Evolutionary conservation across 2,329 filamentous ascomycete genomes (phyloP).

Genomic region (Furcasterigmium sp.): DNA sequence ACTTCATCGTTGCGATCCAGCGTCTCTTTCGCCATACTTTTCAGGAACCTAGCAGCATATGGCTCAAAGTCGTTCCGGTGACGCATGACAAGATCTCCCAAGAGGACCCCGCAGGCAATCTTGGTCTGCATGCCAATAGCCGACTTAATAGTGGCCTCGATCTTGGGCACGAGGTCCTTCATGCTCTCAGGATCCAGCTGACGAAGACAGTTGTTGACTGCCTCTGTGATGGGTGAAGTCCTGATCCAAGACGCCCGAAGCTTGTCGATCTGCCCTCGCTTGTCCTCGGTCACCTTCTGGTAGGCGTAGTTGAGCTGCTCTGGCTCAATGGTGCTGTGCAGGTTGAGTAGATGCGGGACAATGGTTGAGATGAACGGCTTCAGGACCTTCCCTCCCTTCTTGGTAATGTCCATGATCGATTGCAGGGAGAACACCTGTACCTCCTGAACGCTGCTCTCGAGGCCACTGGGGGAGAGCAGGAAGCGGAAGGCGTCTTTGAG

Average conservation of each 20-base stretch:
- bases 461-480: constrained; percentile 78
- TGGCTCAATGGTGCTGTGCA: constrained; percentile 84
- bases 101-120: constrained; percentile 79
- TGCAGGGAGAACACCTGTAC: constrained; percentile 78
- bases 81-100: constrained; percentile 79
- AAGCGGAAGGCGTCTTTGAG: constrained; percentile 86
- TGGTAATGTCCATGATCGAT: constrained; percentile 83
- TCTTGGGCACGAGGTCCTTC: constrained; percentile 61
- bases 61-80: constrained; percentile 70
- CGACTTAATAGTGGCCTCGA: constrained; percentile 76
- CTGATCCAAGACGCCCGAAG: constrained; percentile 77
- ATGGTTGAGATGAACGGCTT: constrained; percentile 78
- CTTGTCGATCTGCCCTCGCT: constrained; percentile 85
- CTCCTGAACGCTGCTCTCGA: constrained; percentile 84
- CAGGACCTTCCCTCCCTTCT: constrained; percentile 76
- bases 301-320: constrained; percentile 90
- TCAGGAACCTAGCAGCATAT: constrained; percentile 71
- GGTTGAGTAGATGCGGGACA: constrained; percentile 71
- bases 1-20: constrained; percentile 94
- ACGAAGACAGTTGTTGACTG: constrained; percentile 83
- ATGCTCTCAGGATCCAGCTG: constrained; percentile 76
- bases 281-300: constrained; percentile 81
- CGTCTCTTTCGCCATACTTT: constrained; percentile 72
- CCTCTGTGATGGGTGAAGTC: constrained; percentile 84
- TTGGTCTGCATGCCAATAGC: constrained; percentile 91